phyloP scores from a whole-genome alignment of 345 rosid genomes.

The Camelina hispida region DNA sequence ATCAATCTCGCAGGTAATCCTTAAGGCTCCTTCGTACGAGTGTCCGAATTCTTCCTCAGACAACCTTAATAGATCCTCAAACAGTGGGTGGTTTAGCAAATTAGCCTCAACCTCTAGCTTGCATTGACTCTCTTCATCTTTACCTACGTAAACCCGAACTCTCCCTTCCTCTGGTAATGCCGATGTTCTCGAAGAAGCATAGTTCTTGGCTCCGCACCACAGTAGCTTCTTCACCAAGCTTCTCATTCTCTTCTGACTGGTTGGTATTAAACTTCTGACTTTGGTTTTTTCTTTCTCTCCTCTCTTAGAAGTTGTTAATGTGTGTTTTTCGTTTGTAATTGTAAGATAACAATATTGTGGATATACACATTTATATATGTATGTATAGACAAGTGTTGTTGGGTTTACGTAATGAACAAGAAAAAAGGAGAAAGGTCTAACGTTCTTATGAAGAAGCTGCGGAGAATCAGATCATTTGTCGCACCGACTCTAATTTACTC shows the following conservation, averaged over 20 bases:
- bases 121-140: slow-evolving; percentile 48
- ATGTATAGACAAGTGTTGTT: slow-evolving; percentile 17
- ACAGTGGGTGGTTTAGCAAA: slow-evolving; percentile 59
- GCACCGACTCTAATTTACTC: slow-evolving; percentile 1
- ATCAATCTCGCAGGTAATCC: slow-evolving; percentile 59
- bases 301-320: slow-evolving; percentile 5
- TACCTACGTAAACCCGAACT: slow-evolving; percentile 51
- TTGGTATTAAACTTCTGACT: neutral
- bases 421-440: slow-evolving; percentile 23
- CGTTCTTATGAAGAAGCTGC: slow-evolving; percentile 15
- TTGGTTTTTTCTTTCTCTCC: neutral
- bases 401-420: slow-evolving; percentile 41
- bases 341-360: neutral
- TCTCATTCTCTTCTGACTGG: slow-evolving; percentile 38
- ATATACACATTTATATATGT: neutral
- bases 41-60: slow-evolving; percentile 59
- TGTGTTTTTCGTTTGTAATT: neutral
- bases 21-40: slow-evolving; percentile 56
- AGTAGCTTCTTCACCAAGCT: slow-evolving; percentile 52
- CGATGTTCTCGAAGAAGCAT: slow-evolving; percentile 12
- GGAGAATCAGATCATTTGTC: slow-evolving; percentile 34
- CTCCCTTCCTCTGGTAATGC: slow-evolving; percentile 47
- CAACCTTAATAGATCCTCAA: slow-evolving; percentile 48
- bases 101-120: slow-evolving; percentile 54
- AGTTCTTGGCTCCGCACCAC: slow-evolving; percentile 53